Percentiles rank a stretch among this genome's conserved stretches.
These are phyloP conservation scores for Debaryomyces castellii DNA, from an alignment of 805 yeast species.

Conservation along the genomic window DNA sequence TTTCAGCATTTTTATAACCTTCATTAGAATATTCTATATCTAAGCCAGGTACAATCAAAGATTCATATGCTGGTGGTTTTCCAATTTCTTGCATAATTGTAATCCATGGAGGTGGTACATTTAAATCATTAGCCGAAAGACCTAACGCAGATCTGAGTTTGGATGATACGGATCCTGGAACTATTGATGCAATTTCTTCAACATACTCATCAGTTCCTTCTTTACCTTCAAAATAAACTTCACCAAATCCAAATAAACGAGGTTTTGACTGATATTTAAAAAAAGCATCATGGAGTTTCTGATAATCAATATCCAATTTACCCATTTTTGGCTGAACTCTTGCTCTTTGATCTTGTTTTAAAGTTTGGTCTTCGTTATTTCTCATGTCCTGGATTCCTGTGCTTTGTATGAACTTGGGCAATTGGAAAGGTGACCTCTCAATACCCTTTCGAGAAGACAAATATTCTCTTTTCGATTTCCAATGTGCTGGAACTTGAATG, in stretches of 20 bases:
- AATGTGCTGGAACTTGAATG: slow-evolving; percentile 79
- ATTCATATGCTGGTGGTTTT: slow-evolving; percentile 80
- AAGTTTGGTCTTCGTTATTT: slow-evolving; percentile 56
- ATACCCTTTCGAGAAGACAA: slow-evolving; percentile 63
- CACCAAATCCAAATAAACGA: slow-evolving; percentile 65
- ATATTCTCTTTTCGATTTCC: slow-evolving; percentile 80
- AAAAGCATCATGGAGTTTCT: slow-evolving; percentile 79
- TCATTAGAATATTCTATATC: slow-evolving; percentile 35
- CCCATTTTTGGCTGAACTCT: slow-evolving; percentile 90
- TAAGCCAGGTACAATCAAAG: slow-evolving; percentile 54
- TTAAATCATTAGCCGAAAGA: slow-evolving; percentile 44
- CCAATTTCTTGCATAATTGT: slow-evolving; percentile 67
- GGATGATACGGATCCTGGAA: slow-evolving; percentile 70
- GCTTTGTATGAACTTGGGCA: slow-evolving; percentile 74
- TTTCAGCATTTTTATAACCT: slow-evolving; percentile 25
- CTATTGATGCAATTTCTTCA: slow-evolving; percentile 33
- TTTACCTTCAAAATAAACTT: slow-evolving; percentile 75
- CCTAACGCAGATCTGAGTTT: slow-evolving; percentile 70
- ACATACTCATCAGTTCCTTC: slow-evolving; percentile 47
- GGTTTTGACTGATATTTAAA: slow-evolving; percentile 82
- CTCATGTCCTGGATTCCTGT: slow-evolving; percentile 91
- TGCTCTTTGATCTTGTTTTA: slow-evolving; percentile 76
- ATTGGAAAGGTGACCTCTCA: slow-evolving; percentile 68
- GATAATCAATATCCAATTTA: slow-evolving; percentile 80
- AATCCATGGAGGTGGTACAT: slow-evolving; percentile 77